Evolutionary conservation across 805 yeast species (phyloP).

Genomic region (Kazachstania kunashirensis): DNA sequence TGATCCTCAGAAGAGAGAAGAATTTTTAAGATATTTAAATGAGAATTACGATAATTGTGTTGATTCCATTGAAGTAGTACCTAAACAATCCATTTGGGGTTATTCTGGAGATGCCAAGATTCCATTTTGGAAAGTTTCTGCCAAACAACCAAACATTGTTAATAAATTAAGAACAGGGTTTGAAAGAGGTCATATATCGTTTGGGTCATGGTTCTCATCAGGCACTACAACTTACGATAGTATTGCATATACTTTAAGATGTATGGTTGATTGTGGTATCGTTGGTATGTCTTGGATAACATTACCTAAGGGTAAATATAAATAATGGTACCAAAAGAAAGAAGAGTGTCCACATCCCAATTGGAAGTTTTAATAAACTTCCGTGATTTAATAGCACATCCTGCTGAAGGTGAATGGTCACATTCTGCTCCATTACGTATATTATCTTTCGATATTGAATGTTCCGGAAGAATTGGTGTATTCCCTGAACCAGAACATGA

Average conservation of each 20-base stretch:
- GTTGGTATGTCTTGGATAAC: constrained; percentile 98
- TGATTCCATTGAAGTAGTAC: constrained; percentile 49
- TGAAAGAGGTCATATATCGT: constrained; percentile 70
- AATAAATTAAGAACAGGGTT: constrained; percentile 67
- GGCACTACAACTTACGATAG: constrained; percentile 78
- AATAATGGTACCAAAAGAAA: constrained; percentile 32
- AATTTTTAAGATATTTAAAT: constrained; percentile 39
- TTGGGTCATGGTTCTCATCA: constrained; percentile 50
- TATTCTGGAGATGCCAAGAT: constrained; percentile 67
- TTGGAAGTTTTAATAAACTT: constrained; percentile 68
- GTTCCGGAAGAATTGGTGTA: constrained; percentile 95
- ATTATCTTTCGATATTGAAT: constrained; percentile 92
- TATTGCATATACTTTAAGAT: constrained; percentile 70
- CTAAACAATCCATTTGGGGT: constrained; percentile 91
- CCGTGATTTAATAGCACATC: constrained; percentile 61
- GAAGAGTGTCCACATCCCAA: constrained; percentile 68
- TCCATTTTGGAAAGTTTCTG: constrained; percentile 69
- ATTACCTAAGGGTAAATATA: constrained; percentile 65
- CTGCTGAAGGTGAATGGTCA: constrained; percentile 89
- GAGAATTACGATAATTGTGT: constrained; percentile 45
- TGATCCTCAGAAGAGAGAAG: constrained; percentile 27
- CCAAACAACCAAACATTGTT: constrained; percentile 55
- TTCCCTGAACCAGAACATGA: constrained; percentile 93
- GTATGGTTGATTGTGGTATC: constrained; percentile 87
- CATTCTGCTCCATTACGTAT: constrained; percentile 89